These are phyloP conservation scores for Wallacemonas sp. DNA, from an alignment of 208 protist species.

Conservation along the genomic window DNA sequence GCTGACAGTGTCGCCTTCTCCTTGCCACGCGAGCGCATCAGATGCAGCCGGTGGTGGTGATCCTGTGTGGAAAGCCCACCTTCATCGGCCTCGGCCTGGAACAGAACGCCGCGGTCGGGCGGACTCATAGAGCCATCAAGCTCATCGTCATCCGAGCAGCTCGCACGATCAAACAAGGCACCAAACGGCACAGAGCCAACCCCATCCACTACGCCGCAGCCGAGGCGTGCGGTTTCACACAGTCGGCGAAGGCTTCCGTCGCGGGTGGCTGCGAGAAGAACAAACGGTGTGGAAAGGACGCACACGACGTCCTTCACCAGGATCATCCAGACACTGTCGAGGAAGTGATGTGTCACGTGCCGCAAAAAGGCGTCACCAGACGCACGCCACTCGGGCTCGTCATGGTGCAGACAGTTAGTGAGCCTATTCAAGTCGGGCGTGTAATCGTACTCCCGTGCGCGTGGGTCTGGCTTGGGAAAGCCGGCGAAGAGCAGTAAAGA, in stretches of 20 bases:
- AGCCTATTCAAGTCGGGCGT: slow-evolving; percentile 46
- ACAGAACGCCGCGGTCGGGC: not conserved
- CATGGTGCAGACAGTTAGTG: slow-evolving; percentile 42
- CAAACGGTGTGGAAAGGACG: slow-evolving; percentile 36
- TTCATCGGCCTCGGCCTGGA: not conserved
- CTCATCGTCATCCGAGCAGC: not conserved
- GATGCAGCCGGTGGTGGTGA: not conserved
- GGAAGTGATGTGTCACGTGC: slow-evolving; percentile 44
- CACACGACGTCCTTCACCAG: slow-evolving; percentile 14
- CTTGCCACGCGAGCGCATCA: not conserved
- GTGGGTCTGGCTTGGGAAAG: slow-evolving; percentile 34
- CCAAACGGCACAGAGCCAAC: slow-evolving; percentile 67
- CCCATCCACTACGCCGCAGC: slow-evolving; percentile 63
- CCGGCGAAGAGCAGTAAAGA: slow-evolving; percentile 53
- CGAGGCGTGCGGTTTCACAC: slow-evolving; percentile 36
- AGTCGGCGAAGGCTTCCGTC: slow-evolving; percentile 60
- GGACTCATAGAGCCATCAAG: slow-evolving; percentile 13
- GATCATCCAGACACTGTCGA: slow-evolving; percentile 34
- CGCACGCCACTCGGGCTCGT: slow-evolving; percentile 48
- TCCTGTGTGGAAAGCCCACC: not conserved
- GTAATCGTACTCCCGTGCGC: slow-evolving; percentile 77
- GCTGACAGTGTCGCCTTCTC: slow-evolving; percentile 34
- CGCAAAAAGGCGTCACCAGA: slow-evolving; percentile 62
- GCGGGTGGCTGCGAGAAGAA: slow-evolving; percentile 44
- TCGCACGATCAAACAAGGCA: slow-evolving; percentile 24